Percentiles rank a stretch among this genome's conserved stretches.
Evolutionary conservation across 768 basidiomycete species (phyloP).

Genomic region (Dioszegia hungarica): DNA sequence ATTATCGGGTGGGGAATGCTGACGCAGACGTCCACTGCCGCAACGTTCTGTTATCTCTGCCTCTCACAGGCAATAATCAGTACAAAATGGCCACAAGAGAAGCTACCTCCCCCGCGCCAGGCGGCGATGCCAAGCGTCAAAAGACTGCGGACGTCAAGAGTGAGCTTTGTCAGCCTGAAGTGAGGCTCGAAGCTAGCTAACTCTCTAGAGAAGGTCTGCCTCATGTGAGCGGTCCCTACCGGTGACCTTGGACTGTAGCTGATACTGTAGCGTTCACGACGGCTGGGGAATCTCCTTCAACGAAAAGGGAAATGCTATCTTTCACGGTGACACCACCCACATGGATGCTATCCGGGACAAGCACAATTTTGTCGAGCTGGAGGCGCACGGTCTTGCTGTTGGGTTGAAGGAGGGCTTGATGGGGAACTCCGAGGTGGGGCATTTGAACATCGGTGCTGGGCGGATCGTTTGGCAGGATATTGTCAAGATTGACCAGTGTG

Average conservation of each 20-base stretch:
- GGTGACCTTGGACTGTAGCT: too few relatives aligned
- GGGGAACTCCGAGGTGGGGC: constrained; percentile 99
- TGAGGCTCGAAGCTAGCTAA: background rate
- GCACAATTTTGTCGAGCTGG: constrained; percentile 65
- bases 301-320: constrained; percentile 83
- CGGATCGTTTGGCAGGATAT: constrained; percentile 97
- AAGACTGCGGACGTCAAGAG: constrained; percentile 44
- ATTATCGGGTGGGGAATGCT: background rate
- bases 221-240: constrained; percentile 60
- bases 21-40: background rate
- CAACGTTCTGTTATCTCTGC: background rate
- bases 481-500: constrained; percentile 78
- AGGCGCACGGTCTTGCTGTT: constrained; percentile 86
- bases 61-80: background rate
- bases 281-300: constrained; percentile 75
- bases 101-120: constrained; percentile 25
- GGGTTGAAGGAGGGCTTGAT: constrained; percentile 89
- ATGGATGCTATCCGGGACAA: constrained; percentile 83
- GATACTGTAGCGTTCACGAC: constrained; percentile 66
- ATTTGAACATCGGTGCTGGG: constrained; percentile 91
- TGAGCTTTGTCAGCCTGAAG: constrained; percentile 27
- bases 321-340: constrained; percentile 72
- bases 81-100: background rate
- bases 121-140: constrained; percentile 40
- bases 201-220: constrained; percentile 68